phyloP scores from a whole-genome alignment of 176 grass and related monocot genomes.

The Neostapfia colusana region DNA sequence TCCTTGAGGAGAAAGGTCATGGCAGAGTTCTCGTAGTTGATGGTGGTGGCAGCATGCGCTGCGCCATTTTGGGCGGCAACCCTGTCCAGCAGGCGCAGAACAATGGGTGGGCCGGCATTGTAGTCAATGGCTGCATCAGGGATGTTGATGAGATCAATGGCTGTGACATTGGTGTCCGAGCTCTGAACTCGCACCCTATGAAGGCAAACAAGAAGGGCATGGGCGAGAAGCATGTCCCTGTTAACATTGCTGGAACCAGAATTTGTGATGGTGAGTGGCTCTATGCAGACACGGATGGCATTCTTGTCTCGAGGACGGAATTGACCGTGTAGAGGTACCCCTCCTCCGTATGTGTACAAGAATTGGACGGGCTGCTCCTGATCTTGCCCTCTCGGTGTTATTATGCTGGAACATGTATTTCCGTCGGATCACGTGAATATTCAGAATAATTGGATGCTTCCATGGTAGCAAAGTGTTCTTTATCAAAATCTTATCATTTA shows the following conservation, averaged over 20 bases:
- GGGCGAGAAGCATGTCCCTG: conserved; percentile 67
- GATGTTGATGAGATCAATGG: conserved; percentile 91
- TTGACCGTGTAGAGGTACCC: conserved; percentile 33
- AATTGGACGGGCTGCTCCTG: background rate
- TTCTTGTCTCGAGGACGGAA: conserved; percentile 63
- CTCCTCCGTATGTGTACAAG: background rate
- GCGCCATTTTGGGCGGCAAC: conserved; percentile 79
- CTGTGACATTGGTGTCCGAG: conserved; percentile 78
- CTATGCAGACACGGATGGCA: conserved; percentile 65
- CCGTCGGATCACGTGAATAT: background rate
- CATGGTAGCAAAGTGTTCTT: background rate
- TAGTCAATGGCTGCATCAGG: conserved; percentile 86
- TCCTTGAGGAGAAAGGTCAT: conserved; percentile 73
- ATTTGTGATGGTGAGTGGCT: conserved; percentile 81
- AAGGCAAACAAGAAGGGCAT: conserved; percentile 86
- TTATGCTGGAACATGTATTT: background rate
- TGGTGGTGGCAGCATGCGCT: conserved; percentile 73
- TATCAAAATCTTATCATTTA: background rate
- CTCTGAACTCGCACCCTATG: conserved; percentile 67
- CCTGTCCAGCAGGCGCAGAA: conserved; percentile 81
- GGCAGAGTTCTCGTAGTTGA: conserved; percentile 74
- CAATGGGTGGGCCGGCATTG: conserved; percentile 78
- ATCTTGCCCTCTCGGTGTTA: background rate
- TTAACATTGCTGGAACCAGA: conserved; percentile 59
- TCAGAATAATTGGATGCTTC: conserved; percentile 16